Evolutionary conservation across 352 stramenopile species (phyloP).

Genomic region (Pythium grandisporangium): DNA sequence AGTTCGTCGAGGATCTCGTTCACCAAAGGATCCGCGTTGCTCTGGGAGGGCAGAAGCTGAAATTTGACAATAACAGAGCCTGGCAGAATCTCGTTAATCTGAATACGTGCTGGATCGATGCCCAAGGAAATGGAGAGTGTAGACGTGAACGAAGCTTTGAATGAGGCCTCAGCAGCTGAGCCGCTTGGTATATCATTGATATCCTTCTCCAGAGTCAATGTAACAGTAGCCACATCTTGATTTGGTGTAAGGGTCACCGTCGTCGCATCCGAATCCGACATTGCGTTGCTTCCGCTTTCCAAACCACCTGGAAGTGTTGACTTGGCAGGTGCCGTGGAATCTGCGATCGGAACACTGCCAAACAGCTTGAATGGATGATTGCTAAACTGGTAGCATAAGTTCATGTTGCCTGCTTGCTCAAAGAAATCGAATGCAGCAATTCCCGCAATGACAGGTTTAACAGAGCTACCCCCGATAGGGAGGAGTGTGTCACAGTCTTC

Average conservation of each 20-base stretch:
- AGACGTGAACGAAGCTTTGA: conserved; percentile 32
- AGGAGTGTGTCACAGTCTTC: conserved; percentile 27
- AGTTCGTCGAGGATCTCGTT: conserved; percentile 33
- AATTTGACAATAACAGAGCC: conserved; percentile 68
- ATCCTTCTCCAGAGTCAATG: conserved; percentile 49
- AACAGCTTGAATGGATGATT: conserved; percentile 45
- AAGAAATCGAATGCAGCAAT: conserved; percentile 33
- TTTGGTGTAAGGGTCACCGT: conserved; percentile 28
- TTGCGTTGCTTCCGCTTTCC: conserved; percentile 6
- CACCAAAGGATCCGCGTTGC: conserved; percentile 34
- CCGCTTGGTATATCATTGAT: conserved; percentile 40
- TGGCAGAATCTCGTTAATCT: conserved; percentile 32
- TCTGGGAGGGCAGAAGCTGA: conserved; percentile 35
- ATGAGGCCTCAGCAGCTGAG: conserved; percentile 31
- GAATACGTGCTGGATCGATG: conserved; percentile 38
- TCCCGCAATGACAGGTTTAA: conserved; percentile 22
- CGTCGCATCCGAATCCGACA: conserved; percentile 12
- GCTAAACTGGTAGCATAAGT: conserved; percentile 53
- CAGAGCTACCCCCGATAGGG: conserved; percentile 25
- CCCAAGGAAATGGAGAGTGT: conserved; percentile 24
- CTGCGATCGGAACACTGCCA: conserved; percentile 23
- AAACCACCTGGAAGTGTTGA: no score
- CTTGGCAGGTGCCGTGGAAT: conserved; percentile 10
- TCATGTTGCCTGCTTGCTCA: conserved; percentile 25
- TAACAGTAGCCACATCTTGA: conserved; percentile 34